Evolutionary conservation across 2,329 filamentous ascomycete species (phyloP), one percentile per base, ranked within the genome.

Genomic region (Diaporthe vaccinii): DNA sequence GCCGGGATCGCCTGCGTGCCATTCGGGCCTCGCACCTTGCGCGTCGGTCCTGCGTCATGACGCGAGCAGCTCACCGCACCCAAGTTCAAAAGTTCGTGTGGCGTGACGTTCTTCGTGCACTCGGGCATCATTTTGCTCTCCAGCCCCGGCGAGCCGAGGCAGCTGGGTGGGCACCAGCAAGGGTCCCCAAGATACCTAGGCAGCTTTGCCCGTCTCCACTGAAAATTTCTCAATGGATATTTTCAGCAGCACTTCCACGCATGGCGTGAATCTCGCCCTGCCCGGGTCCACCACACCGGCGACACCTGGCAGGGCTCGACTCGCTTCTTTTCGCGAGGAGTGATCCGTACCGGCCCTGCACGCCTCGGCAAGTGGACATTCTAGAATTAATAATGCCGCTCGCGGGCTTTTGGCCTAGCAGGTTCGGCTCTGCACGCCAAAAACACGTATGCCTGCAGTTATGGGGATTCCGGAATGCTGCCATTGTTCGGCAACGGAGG

Each of bases 291-390:
- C 58, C 25, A 55, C 46, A 36, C 62, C 34, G 34, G 31, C 36
- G 44, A 53, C 44, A 61, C 17, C 58, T 58, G 57, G 36, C 57
- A 53, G 25, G 70, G 57, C 57, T 65, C 70, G 49, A 17, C 58
- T 55, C 51, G 41, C n/a, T 39, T 49, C 41, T 53, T 62, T 17
- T 44, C 44, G 44, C 49, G 34, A 15, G 15, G 15, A 69, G 20
- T 22, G 51, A 36, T n/a, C 31, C 58, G 12, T 57, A 22, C 31
- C 28, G 55, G 57, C 74, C 74, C 69, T 72, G 7, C 20, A 44
- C 74, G 51, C 74, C 74, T 74, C 72, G 74, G 74, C 65, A 76
- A 76, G 74, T 76, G 74, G 74, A 39, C 41, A 46, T 67, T 14
- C 7, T 36, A 15, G 34, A 17, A 57, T 51, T 61, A 41, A 65